Evolutionary conservation across 2,329 filamentous ascomycete genomes (phyloP).

Genomic region (Aspergillus sp.): DNA sequence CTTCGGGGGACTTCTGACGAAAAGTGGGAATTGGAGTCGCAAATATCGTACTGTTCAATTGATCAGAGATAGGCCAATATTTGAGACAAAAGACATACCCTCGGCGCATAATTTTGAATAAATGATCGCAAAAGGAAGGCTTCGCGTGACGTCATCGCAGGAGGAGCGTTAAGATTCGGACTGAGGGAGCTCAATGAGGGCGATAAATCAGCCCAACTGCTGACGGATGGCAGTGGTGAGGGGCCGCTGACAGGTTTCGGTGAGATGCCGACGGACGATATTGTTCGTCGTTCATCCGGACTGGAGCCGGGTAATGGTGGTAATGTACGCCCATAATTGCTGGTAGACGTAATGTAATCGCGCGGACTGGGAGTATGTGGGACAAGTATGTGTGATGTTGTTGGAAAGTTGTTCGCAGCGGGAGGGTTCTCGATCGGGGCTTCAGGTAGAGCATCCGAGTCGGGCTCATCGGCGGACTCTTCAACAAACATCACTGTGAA

Average conservation of each 20-base stretch:
- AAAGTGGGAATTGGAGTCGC: slow-evolving; percentile 46
- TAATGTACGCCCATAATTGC: background rate
- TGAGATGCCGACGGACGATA: slow-evolving; percentile 21
- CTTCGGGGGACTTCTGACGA: slow-evolving; percentile 53
- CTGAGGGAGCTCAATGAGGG: slow-evolving; percentile 21
- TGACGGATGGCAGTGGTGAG: slow-evolving; percentile 23
- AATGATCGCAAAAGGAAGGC: slow-evolving; percentile 40
- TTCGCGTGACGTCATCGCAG: slow-evolving; percentile 34
- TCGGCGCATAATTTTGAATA: slow-evolving; percentile 39
- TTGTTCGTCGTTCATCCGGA: slow-evolving; percentile 13
- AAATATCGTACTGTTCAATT: slow-evolving; percentile 30
- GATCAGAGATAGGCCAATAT: background rate
- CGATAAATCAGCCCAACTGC: slow-evolving; percentile 20
- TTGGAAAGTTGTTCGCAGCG: background rate
- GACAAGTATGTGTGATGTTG: background rate
- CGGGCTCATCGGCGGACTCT: slow-evolving; percentile 26
- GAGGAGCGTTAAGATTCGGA: slow-evolving; percentile 14
- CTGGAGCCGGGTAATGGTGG: slow-evolving; percentile 7
- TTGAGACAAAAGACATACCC: slow-evolving; percentile 28
- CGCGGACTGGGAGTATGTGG: slow-evolving; percentile 7
- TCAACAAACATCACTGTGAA: slow-evolving; percentile 34
- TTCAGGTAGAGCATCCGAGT: slow-evolving; percentile 10
- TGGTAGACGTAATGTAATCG: background rate
- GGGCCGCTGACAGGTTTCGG: slow-evolving; percentile 9
- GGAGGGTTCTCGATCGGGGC: slow-evolving; percentile 4